These are phyloP conservation scores for Zymoseptoria tritici DNA, from an alignment of 2,329 filamentous ascomycete species.

Conservation along the genomic window DNA sequence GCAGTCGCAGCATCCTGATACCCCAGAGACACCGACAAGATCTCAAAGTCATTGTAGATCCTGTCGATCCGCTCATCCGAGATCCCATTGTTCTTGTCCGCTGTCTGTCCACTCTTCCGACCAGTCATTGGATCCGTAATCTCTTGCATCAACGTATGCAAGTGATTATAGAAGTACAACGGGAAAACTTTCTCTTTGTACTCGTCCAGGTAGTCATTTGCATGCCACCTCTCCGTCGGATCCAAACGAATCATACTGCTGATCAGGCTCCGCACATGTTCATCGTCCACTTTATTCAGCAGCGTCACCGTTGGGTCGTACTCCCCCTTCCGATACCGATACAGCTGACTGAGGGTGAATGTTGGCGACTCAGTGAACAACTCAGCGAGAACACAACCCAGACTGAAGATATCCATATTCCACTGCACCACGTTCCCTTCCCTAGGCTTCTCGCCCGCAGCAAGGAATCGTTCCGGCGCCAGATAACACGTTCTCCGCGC, in stretches of 20 bases:
- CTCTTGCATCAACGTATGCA: constrained; percentile 95
- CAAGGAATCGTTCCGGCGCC: constrained; percentile 84
- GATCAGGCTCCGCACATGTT: constrained; percentile 79
- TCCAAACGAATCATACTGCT: constrained; percentile 94
- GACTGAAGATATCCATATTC: constrained; percentile 99
- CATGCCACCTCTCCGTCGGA: constrained; percentile 83
- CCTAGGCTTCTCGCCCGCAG: constrained; percentile 55
- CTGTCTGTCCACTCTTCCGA: constrained; percentile 61
- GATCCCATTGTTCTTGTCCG: constrained; percentile 67
- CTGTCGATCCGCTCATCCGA: constrained; percentile 90
- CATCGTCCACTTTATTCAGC: constrained; percentile 78
- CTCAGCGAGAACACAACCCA: constrained; percentile 93
- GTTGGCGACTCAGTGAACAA: constrained; percentile 91
- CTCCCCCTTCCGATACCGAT: constrained; percentile 85
- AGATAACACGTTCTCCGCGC: constrained; percentile 89
- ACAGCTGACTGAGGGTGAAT: constrained; percentile 95
- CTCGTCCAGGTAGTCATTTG: constrained; percentile 87
- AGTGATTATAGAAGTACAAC: constrained; percentile 92
- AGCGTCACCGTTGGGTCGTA: constrained; percentile 80
- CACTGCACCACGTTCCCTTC: constrained; percentile 43
- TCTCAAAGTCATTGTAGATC: constrained; percentile 92
- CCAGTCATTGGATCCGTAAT: constrained; percentile 86
- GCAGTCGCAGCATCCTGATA: constrained; percentile 49
- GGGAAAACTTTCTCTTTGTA: constrained; percentile 91
- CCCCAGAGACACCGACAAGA: constrained; percentile 89